These are phyloP conservation scores for Saccharum spontaneum DNA, from an alignment of 176 grass and related monocot species.

Conservation along the genomic window DNA sequence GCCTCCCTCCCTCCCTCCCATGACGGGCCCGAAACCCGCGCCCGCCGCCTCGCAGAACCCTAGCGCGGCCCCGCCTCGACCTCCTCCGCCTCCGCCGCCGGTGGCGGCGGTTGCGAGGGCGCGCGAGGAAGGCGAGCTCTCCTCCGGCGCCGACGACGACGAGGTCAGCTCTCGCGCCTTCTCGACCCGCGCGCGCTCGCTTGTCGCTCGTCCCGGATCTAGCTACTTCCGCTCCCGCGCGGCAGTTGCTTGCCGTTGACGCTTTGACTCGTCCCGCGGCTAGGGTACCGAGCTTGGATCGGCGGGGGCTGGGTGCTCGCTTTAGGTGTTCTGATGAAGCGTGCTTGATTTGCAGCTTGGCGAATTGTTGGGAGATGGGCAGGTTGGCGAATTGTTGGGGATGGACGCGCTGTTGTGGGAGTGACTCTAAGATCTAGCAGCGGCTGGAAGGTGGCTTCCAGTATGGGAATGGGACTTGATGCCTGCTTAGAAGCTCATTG, in stretches of 20 bases:
- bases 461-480: neutral
- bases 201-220: neutral
- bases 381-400: neutral
- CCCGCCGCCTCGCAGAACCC: slow-evolving; percentile 30
- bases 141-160: slow-evolving; percentile 62
- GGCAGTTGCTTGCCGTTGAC: slow-evolving; percentile 5
- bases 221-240: neutral
- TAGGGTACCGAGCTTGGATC: neutral
- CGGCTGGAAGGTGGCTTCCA: neutral
- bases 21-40: slow-evolving; percentile 31
- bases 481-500: neutral
- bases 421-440: neutral
- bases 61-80: slow-evolving; percentile 5
- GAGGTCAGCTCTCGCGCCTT: slow-evolving; percentile 37
- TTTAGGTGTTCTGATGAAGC: neutral
- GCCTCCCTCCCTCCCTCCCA: neutral
- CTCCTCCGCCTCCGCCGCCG: neutral
- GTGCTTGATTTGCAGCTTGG: slow-evolving; percentile 2
- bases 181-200: neutral
- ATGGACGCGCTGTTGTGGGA: neutral
- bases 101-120: slow-evolving; percentile 16
- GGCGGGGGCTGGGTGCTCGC: neutral
- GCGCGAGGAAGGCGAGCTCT: slow-evolving; percentile 74
- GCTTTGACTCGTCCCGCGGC: neutral
- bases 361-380: neutral